These are phyloP conservation scores for Coemansia sp. DNA, from an alignment of 192 early-diverging fungal species.

Conservation along the genomic window DNA sequence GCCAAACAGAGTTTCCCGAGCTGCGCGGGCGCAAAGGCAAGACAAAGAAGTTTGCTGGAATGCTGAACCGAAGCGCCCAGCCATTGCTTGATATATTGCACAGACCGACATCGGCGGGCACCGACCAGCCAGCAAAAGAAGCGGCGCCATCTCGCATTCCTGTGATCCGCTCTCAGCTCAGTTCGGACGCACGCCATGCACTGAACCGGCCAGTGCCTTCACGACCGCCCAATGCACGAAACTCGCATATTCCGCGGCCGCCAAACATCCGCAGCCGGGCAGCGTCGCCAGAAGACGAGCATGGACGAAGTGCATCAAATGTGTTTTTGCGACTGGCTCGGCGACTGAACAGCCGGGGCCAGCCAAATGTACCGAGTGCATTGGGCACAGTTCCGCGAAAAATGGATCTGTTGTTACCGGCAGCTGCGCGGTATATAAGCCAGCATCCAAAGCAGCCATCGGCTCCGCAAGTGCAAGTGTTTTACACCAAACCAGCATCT, in stretches of 20 bases:
- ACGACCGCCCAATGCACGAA: constrained; percentile 20
- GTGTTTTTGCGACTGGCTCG: constrained; percentile 47
- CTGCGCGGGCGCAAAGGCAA: constrained; percentile 29
- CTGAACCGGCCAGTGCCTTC: neutral
- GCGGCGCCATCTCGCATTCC: constrained; percentile 44
- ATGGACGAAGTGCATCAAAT: constrained; percentile 20
- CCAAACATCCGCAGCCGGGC: constrained; percentile 19
- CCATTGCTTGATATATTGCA: constrained; percentile 45
- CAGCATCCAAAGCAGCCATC: constrained; percentile 39
- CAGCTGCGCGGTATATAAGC: constrained; percentile 51
- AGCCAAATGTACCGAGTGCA: neutral
- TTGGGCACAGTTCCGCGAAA: constrained; percentile 50
- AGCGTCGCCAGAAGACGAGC: constrained; percentile 8
- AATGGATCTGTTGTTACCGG: constrained; percentile 50
- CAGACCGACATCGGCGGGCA: neutral
- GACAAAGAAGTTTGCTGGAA: constrained; percentile 20
- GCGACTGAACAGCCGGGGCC: constrained; percentile 33
- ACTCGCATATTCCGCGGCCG: constrained; percentile 47
- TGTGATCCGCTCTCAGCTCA: constrained; percentile 16
- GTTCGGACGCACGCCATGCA: neutral
- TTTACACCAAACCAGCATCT: constrained; percentile 26
- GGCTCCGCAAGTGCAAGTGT: constrained; percentile 40
- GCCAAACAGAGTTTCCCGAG: constrained; percentile 46
- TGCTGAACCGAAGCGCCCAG: constrained; percentile 21
- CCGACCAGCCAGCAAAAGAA: constrained; percentile 11